Conservation (phyloP, 179 eudicot genomes). For the Monotropa hypopitys region DNA sequence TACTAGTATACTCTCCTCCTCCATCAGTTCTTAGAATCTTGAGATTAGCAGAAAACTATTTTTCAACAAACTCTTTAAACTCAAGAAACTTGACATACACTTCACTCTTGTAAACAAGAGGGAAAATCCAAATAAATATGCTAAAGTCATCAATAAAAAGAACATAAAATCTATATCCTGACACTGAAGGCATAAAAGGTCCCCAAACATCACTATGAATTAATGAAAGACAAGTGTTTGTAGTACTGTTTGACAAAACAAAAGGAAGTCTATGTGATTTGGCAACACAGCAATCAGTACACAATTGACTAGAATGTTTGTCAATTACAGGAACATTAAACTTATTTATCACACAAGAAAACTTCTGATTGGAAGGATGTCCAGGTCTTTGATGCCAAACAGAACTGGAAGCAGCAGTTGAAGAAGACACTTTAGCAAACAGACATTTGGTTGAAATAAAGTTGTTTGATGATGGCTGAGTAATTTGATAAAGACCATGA, state of each 20-base stretch:
- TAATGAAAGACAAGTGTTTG: neutral
- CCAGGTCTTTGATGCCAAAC: neutral
- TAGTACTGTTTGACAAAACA: neutral
- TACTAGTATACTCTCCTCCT: too few relatives aligned
- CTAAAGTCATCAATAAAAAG: neutral
- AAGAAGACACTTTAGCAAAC: accelerated
- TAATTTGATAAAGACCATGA: neutral
- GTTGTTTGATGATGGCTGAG: accelerated
- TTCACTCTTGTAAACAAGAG: neutral
- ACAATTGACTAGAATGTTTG: neutral
- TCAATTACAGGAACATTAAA: neutral
- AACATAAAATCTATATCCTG: neutral
- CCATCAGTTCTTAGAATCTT: too few relatives aligned
- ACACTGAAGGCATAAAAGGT: too few relatives aligned
- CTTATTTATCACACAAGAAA: neutral
- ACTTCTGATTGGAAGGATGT: neutral
- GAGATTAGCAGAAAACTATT: too few relatives aligned
- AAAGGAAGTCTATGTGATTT: neutral
- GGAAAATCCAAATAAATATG: neutral
- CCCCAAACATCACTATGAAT: neutral
- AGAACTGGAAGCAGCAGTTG: neutral
- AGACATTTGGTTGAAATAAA: neutral
- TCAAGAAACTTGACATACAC: neutral
- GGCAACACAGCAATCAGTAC: neutral
- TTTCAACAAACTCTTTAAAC: too few relatives aligned